Evolutionary conservation across 345 rosid species (phyloP).

Genomic region (Acer negundo): DNA sequence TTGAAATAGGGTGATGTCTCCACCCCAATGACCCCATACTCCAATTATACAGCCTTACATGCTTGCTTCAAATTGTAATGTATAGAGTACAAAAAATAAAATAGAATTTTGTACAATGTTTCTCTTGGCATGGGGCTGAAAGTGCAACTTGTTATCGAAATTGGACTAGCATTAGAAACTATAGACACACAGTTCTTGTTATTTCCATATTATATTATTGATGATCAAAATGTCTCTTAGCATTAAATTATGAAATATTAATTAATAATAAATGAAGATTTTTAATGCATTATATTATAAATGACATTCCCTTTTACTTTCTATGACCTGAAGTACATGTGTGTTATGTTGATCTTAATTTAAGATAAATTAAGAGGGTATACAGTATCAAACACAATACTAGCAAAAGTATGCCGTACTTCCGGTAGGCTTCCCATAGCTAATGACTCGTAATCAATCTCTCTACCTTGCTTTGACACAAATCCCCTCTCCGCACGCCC

Average conservation of each 20-base stretch:
- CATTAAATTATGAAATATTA: not conserved
- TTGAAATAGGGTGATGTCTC: no score
- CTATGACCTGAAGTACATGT: not conserved
- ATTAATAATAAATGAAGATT: constrained; percentile 13
- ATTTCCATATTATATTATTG: no score
- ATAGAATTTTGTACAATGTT: not conserved
- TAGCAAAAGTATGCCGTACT: constrained; percentile 68
- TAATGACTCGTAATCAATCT: constrained; percentile 57
- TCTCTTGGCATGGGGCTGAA: not conserved
- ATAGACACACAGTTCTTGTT: not conserved
- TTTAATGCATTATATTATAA: not conserved
- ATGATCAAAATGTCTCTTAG: not conserved
- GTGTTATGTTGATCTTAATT: not conserved
- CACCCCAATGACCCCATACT: no score
- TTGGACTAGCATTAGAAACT: not conserved
- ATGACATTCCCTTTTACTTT: not conserved
- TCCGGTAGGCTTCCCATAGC: constrained; percentile 58
- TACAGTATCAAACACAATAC: constrained; percentile 81
- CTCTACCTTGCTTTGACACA: constrained; percentile 50
- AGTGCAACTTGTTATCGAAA: not conserved
- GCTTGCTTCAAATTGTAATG: not conserved
- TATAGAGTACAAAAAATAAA: not conserved
- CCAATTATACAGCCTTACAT: no score
- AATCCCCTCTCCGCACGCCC: constrained; percentile 40
- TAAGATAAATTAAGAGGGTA: constrained; percentile 47